Evolutionary conservation across 768 basidiomycete genomes (phyloP).

Genomic region (Boletus insuetus): DNA sequence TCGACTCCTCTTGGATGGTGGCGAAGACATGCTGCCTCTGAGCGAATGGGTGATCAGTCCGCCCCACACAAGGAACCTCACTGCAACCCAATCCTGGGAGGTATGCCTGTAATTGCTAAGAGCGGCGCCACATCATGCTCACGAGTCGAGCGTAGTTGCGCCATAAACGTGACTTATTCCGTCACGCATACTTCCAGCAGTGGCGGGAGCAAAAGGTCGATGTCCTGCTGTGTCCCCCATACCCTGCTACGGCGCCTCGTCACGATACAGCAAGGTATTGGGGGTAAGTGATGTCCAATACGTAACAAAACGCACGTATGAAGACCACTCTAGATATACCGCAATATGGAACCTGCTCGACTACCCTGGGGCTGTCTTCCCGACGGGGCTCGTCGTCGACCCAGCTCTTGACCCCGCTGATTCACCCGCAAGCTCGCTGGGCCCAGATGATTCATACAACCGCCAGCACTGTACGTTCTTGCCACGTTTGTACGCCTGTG

Average conservation of each 20-base stretch:
- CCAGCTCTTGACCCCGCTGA: slow-evolving; percentile 23
- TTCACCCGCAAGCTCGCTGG: slow-evolving; percentile 7
- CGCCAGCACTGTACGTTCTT: slow-evolving; percentile 16
- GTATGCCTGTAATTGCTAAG: slow-evolving; percentile 10
- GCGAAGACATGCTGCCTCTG: slow-evolving; percentile 36
- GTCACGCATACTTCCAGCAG: slow-evolving; percentile 33
- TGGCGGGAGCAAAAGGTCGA: slow-evolving; percentile 41
- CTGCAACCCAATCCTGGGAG: slow-evolving; percentile 28
- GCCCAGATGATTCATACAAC: slow-evolving; percentile 23
- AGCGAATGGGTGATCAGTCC: slow-evolving; percentile 36
- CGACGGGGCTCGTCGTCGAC: slow-evolving; percentile 36
- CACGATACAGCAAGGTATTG: slow-evolving; percentile 39
- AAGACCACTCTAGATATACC: slow-evolving; percentile 32
- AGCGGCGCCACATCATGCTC: not conserved
- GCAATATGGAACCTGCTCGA: slow-evolving; percentile 44
- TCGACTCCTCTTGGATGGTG: slow-evolving; percentile 20
- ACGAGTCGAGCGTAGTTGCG: slow-evolving; percentile 23
- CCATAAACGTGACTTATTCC: slow-evolving; percentile 32
- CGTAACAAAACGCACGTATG: not conserved
- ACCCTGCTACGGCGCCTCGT: slow-evolving; percentile 35
- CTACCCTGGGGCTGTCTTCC: slow-evolving; percentile 44
- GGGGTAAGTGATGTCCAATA: slow-evolving; percentile 9
- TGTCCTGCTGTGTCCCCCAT: slow-evolving; percentile 38
- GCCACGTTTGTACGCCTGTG: not conserved
- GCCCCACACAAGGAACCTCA: slow-evolving; percentile 24